Evolutionary conservation across 2,329 filamentous ascomycete species (phyloP), one percentile per base, ranked within the genome.

Genomic region (Didymella sp.): DNA sequence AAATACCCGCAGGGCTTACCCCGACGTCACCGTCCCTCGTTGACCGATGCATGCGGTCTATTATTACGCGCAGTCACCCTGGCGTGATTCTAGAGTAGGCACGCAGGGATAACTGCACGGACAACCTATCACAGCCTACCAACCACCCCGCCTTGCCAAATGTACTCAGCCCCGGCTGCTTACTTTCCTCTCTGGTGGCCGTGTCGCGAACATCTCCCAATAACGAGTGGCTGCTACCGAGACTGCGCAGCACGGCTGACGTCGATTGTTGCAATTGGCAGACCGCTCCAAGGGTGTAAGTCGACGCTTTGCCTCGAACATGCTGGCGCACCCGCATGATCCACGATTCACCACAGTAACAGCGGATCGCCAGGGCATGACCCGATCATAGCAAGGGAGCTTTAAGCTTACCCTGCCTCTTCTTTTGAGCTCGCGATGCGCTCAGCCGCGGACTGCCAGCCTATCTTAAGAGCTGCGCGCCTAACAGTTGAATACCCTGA

Each of bases 151-250:
- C 62, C 51, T 57, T 51, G 51, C 60, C 44, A 47, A 56, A 58
- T 55, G 50, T 51, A 61, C 66, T 70, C 68, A 68, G 69, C 69
- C 70, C 65, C 66, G 63, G 59, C 55, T 67, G 60, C 62, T 60
- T 56, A 52, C 56, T 44, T 54, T 11, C 40, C 40, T 37, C 35
- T 45, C 43, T 52, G 13, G 51, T 33, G 27, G 42, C 52, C 31
- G 21, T 51, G 42, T 59, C 25, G 50, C 51, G 35, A 50, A 30
- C 48, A 28, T 22, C 15, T 43, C 42, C 53, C 49, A 49, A 42
- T 53, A 48, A 51, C 49, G 25, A 60, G 40, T 52, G 58, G 46
- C 37, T 19, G 25, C 31, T 58, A 30, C 54, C 33, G 51, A 17
- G n/a, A 54, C 33, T 42, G 46, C 42, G 61, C 60, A 57, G 37